Evolutionary conservation across 1,284 basidiomycete genomes (phyloP).

Genomic region (Abortiporus biennis): DNA sequence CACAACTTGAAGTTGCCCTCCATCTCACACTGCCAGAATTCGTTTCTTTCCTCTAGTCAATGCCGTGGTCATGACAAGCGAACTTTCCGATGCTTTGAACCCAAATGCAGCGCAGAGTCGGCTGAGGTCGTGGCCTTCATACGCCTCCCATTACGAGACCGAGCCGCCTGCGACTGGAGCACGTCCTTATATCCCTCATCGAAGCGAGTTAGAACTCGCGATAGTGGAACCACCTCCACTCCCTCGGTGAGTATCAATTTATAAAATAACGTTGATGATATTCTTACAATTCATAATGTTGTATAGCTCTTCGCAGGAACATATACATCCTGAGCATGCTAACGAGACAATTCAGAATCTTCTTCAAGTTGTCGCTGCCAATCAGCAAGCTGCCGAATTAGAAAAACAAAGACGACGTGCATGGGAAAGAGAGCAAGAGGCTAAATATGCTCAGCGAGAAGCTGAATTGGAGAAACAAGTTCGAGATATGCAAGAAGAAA

Average conservation of each 20-base stretch:
- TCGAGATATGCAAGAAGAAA: slow-evolving; percentile 51
- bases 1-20: no score
- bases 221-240: slow-evolving; percentile 41
- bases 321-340: background rate
- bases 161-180: slow-evolving; percentile 5
- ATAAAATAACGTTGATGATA: no score
- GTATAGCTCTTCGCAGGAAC: background rate
- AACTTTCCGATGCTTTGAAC: slow-evolving; percentile 72
- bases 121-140: slow-evolving; percentile 15
- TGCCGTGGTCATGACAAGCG: slow-evolving; percentile 37
- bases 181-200: slow-evolving; percentile 36
- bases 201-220: slow-evolving; percentile 55
- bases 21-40: no score
- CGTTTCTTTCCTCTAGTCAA: no score
- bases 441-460: slow-evolving; percentile 44
- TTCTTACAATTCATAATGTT: no score
- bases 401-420: slow-evolving; percentile 50
- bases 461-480: slow-evolving; percentile 55
- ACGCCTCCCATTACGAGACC: background rate
- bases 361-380: slow-evolving; percentile 43
- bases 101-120: slow-evolving; percentile 45
- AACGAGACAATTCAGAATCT: slow-evolving; percentile 51
- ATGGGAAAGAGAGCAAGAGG: slow-evolving; percentile 69
- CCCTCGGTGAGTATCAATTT: no score
- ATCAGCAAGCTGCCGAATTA: slow-evolving; percentile 49